Percentiles rank a stretch among this genome's conserved stretches.
phyloP scores from a whole-genome alignment of 805 yeast species.

The Nakazawaea ambrosiae region DNA sequence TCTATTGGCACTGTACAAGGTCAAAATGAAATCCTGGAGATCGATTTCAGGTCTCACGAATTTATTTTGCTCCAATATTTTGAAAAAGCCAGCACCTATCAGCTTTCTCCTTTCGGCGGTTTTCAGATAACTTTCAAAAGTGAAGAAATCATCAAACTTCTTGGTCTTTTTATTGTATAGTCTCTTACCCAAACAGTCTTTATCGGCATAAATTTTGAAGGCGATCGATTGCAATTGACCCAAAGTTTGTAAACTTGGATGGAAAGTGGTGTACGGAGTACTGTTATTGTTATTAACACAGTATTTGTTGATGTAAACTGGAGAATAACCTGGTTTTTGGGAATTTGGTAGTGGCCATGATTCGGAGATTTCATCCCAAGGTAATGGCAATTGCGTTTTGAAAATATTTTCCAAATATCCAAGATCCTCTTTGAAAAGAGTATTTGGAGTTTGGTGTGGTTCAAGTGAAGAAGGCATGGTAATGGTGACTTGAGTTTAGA shows the following conservation, averaged over 20 bases:
- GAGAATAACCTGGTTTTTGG: constrained; percentile 7
- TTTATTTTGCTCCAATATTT: constrained; percentile 16
- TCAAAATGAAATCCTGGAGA: constrained; percentile 33
- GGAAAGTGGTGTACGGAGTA: constrained; percentile 14
- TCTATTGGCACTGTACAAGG: constrained; percentile 51
- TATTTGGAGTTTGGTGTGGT: too few species aligned
- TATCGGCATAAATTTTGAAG: constrained; percentile 26
- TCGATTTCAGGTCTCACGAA: constrained; percentile 2
- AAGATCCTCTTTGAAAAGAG: constrained; percentile 4
- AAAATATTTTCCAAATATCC: background rate
- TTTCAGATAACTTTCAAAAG: constrained; percentile 4
- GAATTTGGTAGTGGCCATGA: constrained; percentile 2
- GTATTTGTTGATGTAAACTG: constrained; percentile 5
- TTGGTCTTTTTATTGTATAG: constrained; percentile 16
- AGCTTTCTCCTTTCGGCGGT: constrained; percentile 12
- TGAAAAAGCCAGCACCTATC: constrained; percentile 18
- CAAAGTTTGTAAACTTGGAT: constrained; percentile 37
- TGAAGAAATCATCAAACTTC: constrained; percentile 5
- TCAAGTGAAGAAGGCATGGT: too few species aligned
- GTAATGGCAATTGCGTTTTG: constrained; percentile 3
- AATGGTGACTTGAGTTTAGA: too few species aligned
- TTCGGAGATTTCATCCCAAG: background rate
- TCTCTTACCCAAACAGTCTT: constrained; percentile 42
- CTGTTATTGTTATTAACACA: constrained; percentile 1
- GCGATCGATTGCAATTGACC: constrained; percentile 37